Base-by-base conservation (phyloP, 306 rosid species). In the Trifolium repens region DNA sequence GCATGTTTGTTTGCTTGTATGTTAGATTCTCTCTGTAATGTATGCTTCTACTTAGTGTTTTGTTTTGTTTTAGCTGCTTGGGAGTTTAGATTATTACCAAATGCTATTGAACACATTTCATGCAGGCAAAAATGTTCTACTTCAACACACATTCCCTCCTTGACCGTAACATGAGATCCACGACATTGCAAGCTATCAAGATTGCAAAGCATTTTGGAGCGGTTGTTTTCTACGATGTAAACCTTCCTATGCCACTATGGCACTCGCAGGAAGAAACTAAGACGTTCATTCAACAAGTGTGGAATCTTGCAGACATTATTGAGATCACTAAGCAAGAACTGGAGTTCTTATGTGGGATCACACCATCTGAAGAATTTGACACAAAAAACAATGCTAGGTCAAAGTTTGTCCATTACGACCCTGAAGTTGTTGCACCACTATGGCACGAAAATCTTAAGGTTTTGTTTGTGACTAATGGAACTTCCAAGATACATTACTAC, bases 301-400 rank as follows among this genome's bases (percentile, higher is more conserved):
- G 96, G 98, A 85, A 81, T 82, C 91, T 85, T 65, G 94, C 96
- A 8, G 96, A 94, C 79, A 63, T 94, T 76, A 88, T 94, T 83
- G 98, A 94, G 86, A 91, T 94, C 78, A 94, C 97, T 26, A 91
- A 94, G 86, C 98, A 91, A 86, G 98, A 94, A 71, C 88, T 94
- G 63, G 98, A 94, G 85, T 94, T 91, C 64, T 82, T 94, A 75
- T 91, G 93, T 4, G 96, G 96, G 70, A 88, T 91, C 79, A 62
- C 80, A 69, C 93, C 97, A 55, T 55, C 89, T 30, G 98, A 89
- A 87, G 96, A 94, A 78, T 94, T 90, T 49, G 93, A 94, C 84
- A 90, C 96, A 52, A 85, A 85, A 89, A 85, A 91, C 76, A 94
- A 94, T 77, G 86, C 60, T 50, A 84, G 83, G 50, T 89, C 92